A percentile compares a stretch with the other conserved stretches of the same genome.
Conservation (phyloP, 1,139 yeast species). For the Groenewaldozyma auringiensis region DNA sequence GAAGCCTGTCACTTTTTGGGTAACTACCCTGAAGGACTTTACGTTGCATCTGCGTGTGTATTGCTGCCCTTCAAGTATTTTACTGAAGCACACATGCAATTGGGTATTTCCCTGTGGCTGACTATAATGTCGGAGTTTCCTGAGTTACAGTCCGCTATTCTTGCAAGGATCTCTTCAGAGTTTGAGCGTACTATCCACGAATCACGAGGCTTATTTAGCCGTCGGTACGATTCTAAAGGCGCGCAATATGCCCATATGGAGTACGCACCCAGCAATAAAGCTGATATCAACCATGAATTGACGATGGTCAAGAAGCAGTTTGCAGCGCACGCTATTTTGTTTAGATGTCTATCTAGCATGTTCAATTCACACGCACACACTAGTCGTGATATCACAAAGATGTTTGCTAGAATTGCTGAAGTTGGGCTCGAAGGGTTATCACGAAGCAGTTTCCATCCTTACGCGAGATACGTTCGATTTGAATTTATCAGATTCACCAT, state of each 20-base stretch:
- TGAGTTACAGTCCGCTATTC: slow-evolving; percentile 48
- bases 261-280: slow-evolving; percentile 76
- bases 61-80: slow-evolving; percentile 64
- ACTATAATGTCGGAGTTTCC: slow-evolving; percentile 66
- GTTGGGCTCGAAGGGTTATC: slow-evolving; percentile 48
- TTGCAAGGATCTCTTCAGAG: slow-evolving; percentile 57
- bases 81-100: slow-evolving; percentile 52
- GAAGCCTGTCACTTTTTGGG: slow-evolving; percentile 22
- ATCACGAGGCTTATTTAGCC: slow-evolving; percentile 59
- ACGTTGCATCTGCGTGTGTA: slow-evolving; percentile 35
- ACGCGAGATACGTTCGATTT: slow-evolving; percentile 65
- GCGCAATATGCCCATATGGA: slow-evolving; percentile 77
- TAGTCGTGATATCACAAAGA: slow-evolving; percentile 60
- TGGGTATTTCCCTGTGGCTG: slow-evolving; percentile 74
- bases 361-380: slow-evolving; percentile 75
- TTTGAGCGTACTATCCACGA: slow-evolving; percentile 64
- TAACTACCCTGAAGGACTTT: slow-evolving; percentile 18
- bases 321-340: slow-evolving; percentile 66
- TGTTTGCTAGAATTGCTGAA: slow-evolving; percentile 57
- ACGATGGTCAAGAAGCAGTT: slow-evolving; percentile 43
- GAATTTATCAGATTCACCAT: slow-evolving; percentile 65
- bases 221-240: slow-evolving; percentile 46
- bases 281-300: slow-evolving; percentile 48
- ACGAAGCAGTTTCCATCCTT: slow-evolving; percentile 72
- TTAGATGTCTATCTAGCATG: slow-evolving; percentile 65